These are phyloP conservation scores for Chrysosporium queenslandicum DNA, from an alignment of 2,329 filamentous ascomycete genomes.

Conservation along the genomic window DNA sequence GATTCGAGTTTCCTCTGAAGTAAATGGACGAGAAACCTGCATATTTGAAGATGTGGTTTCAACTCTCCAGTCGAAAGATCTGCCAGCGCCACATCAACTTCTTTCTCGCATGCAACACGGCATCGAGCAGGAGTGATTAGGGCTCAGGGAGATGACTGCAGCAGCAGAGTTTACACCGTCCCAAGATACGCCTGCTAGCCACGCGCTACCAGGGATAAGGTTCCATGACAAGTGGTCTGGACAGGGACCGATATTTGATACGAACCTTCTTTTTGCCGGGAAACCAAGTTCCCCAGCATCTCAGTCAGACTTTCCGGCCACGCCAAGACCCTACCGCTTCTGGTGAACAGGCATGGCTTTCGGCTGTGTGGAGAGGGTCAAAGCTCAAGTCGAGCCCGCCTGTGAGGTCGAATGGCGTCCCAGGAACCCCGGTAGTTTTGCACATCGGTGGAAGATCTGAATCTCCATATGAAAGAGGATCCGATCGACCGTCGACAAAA, in stretches of 20 bases:
- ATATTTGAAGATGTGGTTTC: not conserved
- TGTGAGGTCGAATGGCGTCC: not conserved
- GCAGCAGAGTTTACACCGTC: not conserved
- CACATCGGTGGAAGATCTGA: not conserved
- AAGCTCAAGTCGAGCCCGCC: not conserved
- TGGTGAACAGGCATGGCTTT: too few species aligned
- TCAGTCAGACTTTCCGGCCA: too few species aligned
- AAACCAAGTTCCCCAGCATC: not conserved
- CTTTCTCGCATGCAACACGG: not conserved
- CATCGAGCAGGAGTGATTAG: not conserved
- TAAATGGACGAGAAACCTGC: not conserved
- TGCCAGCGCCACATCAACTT: not conserved
- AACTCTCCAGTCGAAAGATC: not conserved
- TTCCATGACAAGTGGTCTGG: not conserved
- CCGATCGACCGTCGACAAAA: not conserved
- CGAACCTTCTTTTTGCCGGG: not conserved
- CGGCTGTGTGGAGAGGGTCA: not conserved
- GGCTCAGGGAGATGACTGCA: not conserved
- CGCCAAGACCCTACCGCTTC: too few species aligned
- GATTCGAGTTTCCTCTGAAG: not conserved
- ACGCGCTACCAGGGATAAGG: not conserved
- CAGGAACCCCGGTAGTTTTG: not conserved
- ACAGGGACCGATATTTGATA: not conserved
- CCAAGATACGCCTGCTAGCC: not conserved
- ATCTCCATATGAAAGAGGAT: not conserved